phyloP scores from a whole-genome alignment of 1,284 basidiomycete genomes.

The Puccinia hordei region DNA sequence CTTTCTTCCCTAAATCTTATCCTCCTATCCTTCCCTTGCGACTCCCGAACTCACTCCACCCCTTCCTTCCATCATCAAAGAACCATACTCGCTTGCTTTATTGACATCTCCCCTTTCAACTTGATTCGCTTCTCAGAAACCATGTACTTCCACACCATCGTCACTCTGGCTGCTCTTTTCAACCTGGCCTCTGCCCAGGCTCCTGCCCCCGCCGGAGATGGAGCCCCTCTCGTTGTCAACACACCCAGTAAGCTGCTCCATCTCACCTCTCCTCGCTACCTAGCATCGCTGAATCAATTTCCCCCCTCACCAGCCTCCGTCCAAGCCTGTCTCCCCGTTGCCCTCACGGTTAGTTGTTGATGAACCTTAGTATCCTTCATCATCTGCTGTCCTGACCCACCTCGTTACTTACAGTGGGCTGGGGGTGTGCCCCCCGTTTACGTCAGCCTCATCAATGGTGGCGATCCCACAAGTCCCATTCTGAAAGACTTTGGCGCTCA shows the following conservation, averaged over 20 bases:
- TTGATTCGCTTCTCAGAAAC: background rate
- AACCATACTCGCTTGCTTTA: background rate
- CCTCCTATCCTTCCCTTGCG: no score
- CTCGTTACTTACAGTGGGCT: no score
- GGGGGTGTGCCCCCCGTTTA: conserved; percentile 69
- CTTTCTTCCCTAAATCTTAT: no score
- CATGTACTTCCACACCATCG: background rate
- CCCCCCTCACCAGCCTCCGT: background rate
- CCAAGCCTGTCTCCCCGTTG: conserved; percentile 8
- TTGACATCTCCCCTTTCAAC: background rate
- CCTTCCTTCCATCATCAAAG: background rate
- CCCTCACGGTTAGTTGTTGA: background rate
- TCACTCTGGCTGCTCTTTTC: background rate
- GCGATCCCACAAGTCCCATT: conserved; percentile 61
- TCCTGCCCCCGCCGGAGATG: no score
- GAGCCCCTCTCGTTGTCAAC: background rate
- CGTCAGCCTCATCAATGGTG: conserved; percentile 70
- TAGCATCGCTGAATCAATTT: background rate
- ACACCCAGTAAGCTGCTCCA: conserved; percentile 2
- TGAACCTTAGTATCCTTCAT: background rate
- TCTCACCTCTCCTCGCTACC: background rate
- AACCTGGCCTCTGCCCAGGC: background rate
- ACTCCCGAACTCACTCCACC: background rate
- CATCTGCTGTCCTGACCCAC: conserved; percentile 58
- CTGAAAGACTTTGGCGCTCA: conserved; percentile 15